Evolutionary conservation across 495 filamentous ascomycete species (phyloP).

Genomic region (Thozetella sp.): DNA sequence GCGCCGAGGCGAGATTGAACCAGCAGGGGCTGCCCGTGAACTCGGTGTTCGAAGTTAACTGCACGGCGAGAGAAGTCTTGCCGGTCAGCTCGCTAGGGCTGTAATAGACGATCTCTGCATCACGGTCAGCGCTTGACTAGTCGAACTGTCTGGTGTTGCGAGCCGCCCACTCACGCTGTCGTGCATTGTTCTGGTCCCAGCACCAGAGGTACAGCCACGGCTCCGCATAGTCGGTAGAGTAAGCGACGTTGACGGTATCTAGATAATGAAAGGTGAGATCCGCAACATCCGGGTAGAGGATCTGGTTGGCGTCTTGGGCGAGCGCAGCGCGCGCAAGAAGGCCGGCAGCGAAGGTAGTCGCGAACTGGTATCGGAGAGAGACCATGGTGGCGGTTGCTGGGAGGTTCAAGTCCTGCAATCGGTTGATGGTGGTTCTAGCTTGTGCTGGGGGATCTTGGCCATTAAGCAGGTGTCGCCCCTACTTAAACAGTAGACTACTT

Average conservation of each 20-base stretch:
- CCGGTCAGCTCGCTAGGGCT: neutral
- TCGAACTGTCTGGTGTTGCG: neutral
- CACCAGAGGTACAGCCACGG: neutral
- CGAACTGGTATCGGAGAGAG: neutral
- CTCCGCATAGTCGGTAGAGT: neutral
- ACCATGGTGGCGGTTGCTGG: no score
- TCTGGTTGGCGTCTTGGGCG: neutral
- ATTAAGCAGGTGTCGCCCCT: no score
- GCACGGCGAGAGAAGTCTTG: neutral
- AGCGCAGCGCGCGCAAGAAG: neutral
- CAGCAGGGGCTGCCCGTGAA: neutral
- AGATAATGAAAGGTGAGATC: constrained; percentile 1
- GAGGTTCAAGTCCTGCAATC: no score
- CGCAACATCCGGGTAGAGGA: neutral
- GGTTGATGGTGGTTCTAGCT: no score
- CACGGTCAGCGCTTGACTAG: neutral
- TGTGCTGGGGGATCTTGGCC: no score
- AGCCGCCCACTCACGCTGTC: neutral
- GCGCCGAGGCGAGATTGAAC: neutral
- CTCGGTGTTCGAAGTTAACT: neutral
- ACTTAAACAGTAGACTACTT: no score
- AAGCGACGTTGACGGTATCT: constrained; percentile 4
- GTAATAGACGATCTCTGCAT: neutral
- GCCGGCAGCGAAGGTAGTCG: neutral
- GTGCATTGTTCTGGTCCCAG: neutral